phyloP scores from a whole-genome alignment of 2,329 filamentous ascomycete genomes.

The Dactylella cylindrospora region DNA sequence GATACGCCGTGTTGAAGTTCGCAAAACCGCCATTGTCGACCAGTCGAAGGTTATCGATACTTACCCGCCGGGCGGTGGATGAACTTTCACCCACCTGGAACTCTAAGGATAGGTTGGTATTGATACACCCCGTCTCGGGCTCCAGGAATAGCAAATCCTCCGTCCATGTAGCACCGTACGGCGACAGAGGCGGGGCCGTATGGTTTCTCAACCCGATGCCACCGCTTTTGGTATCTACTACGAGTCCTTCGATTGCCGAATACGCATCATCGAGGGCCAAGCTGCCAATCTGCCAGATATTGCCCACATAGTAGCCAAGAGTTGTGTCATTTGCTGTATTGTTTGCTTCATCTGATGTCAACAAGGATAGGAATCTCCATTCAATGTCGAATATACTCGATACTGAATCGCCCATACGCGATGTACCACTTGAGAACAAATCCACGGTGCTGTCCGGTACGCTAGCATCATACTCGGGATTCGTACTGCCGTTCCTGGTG shows the following conservation, averaged over 20 bases:
- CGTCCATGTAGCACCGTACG: constrained; percentile 54
- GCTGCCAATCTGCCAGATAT: constrained; percentile 49
- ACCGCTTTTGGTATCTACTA: constrained; percentile 54
- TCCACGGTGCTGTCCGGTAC: constrained; percentile 52
- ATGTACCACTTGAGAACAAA: constrained; percentile 53
- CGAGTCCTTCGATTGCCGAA: constrained; percentile 55
- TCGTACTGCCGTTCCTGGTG: constrained; percentile 46
- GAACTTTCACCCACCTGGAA: constrained; percentile 51
- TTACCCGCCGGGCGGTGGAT: too few species aligned
- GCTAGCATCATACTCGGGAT: constrained; percentile 47
- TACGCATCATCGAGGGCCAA: constrained; percentile 52
- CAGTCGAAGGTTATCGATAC: too few species aligned
- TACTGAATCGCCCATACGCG: constrained; percentile 49
- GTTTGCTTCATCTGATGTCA: constrained; percentile 41
- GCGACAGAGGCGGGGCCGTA: constrained; percentile 51
- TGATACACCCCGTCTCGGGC: constrained; percentile 55
- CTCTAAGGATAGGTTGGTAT: constrained; percentile 55
- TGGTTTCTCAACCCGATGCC: constrained; percentile 57
- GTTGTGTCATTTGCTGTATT: constrained; percentile 52
- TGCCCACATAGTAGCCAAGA: constrained; percentile 49
- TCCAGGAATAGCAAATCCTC: constrained; percentile 58
- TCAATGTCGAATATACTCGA: constrained; percentile 56
- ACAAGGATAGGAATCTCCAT: constrained; percentile 49
- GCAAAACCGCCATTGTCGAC: constrained; percentile 56
- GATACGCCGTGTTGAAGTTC: constrained; percentile 52